Percentiles rank a stretch among this genome's conserved stretches.
Evolutionary conservation across 192 early-diverging fungal species (phyloP).

Genomic region (Umbelopsis sp.): DNA sequence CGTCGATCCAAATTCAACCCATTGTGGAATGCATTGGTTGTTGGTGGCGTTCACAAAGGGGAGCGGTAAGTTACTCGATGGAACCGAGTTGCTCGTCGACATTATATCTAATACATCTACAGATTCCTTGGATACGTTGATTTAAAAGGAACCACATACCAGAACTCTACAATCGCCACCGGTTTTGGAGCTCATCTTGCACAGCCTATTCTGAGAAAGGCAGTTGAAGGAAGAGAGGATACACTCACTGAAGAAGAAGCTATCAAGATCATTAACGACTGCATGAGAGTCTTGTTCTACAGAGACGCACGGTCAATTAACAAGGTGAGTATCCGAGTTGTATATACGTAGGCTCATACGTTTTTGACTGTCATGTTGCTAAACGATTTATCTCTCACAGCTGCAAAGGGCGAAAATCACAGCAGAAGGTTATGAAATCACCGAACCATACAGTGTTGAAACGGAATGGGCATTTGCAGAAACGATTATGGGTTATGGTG

Average conservation of each 20-base stretch:
- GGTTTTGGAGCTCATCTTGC: conserved; percentile 92
- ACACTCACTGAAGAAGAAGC: conserved; percentile 91
- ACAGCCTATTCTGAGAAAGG: conserved; percentile 90
- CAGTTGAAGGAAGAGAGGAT: conserved; percentile 84
- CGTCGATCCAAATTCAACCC: conserved; percentile 88
- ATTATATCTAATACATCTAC: neutral
- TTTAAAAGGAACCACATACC: conserved; percentile 92
- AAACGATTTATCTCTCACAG: conserved; percentile 41
- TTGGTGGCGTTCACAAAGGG: conserved; percentile 82
- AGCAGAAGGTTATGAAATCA: conserved; percentile 77
- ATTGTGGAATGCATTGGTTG: conserved; percentile 93
- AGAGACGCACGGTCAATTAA: conserved; percentile 92
- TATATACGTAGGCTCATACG: neutral
- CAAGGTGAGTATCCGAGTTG: conserved; percentile 59
- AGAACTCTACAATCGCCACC: conserved; percentile 88
- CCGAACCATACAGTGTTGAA: conserved; percentile 81
- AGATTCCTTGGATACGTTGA: conserved; percentile 92
- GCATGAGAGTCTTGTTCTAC: conserved; percentile 93
- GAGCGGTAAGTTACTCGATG: conserved; percentile 53
- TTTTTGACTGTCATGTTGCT: neutral
- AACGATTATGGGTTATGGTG: conserved; percentile 72
- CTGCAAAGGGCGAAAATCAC: conserved; percentile 92
- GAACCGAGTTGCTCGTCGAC: neutral
- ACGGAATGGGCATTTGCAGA: conserved; percentile 95
- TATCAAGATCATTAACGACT: conserved; percentile 77